Conservation (phyloP, 495 filamentous ascomycete species). For the Aspergillus incahuasiensis region DNA sequence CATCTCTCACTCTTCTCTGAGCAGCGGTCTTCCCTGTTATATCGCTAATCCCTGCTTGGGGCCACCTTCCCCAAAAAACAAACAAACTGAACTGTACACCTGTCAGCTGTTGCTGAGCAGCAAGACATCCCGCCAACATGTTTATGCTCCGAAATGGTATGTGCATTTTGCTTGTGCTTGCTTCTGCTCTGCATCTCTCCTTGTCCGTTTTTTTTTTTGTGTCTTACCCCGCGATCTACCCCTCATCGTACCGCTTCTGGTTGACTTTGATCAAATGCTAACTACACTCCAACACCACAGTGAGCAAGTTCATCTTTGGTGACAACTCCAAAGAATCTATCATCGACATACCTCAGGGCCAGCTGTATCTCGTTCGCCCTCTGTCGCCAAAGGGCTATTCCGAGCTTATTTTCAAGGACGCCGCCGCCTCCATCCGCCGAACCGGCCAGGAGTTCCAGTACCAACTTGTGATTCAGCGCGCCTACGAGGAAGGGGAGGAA, state of each 20-base stretch:
- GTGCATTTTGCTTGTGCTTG: constrained; percentile 23
- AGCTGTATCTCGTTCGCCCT: constrained; percentile 94
- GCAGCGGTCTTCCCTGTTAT: not conserved
- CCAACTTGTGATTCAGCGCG: constrained; percentile 91
- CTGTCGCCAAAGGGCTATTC: constrained; percentile 94
- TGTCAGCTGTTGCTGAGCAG: constrained; percentile 25
- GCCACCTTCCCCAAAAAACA: constrained; percentile 12
- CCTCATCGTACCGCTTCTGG: constrained; percentile 22
- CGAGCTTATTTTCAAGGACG: constrained; percentile 98
- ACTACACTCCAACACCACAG: constrained; percentile 35
- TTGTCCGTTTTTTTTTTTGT: not conserved
- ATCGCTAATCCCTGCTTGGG: constrained; percentile 1
- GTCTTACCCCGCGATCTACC: constrained; percentile 29
- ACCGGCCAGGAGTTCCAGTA: constrained; percentile 95
- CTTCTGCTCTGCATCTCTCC: not conserved
- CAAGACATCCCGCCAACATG: constrained; percentile 48
- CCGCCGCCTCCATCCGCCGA: constrained; percentile 81
- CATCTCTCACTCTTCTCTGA: not conserved
- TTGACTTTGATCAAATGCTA: not conserved
- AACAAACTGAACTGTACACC: constrained; percentile 13
- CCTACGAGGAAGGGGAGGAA: constrained; percentile 95
- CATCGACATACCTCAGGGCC: constrained; percentile 89
- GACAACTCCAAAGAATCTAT: constrained; percentile 90
- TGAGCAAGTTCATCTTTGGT: constrained; percentile 88
- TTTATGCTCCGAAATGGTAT: constrained; percentile 70